A percentile compares a stretch with the other conserved stretches of the same genome.
phyloP scores from a whole-genome alignment of 2,329 filamentous ascomycete species.

The Aureobasidium sp. region DNA sequence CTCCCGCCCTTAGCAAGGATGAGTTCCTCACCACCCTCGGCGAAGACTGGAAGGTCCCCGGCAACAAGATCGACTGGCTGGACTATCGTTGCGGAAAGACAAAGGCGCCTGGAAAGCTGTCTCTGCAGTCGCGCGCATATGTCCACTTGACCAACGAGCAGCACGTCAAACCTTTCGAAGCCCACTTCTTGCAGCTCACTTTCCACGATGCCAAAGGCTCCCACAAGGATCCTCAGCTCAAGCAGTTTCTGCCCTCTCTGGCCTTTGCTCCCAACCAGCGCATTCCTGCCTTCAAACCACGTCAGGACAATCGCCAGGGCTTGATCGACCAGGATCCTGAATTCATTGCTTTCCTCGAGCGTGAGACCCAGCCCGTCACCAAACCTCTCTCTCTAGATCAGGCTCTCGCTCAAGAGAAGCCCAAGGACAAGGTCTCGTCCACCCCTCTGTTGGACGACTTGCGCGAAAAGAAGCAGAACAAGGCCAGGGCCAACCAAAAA shows the following conservation, averaged over 20 bases:
- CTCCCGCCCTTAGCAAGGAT: slow-evolving; percentile 71
- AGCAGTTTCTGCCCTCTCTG: slow-evolving; percentile 65
- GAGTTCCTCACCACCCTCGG: slow-evolving; percentile 71
- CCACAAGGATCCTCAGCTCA: slow-evolving; percentile 61
- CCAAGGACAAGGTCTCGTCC: slow-evolving; percentile 54
- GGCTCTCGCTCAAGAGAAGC: slow-evolving; percentile 42
- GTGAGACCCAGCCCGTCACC: slow-evolving; percentile 66
- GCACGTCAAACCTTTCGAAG: slow-evolving; percentile 60
- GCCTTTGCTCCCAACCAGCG: slow-evolving; percentile 82
- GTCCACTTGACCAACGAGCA: slow-evolving; percentile 70
- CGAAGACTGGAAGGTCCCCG: slow-evolving; percentile 72
- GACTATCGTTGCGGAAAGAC: slow-evolving; percentile 68
- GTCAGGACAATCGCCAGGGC: slow-evolving; percentile 77
- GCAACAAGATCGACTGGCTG: slow-evolving; percentile 79
- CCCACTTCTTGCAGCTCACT: slow-evolving; percentile 58
- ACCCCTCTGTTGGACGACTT: slow-evolving; percentile 88
- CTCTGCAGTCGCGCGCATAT: slow-evolving; percentile 72
- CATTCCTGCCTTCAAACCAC: slow-evolving; percentile 65
- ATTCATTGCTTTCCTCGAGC: slow-evolving; percentile 88
- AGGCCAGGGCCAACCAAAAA: slow-evolving; percentile 42
- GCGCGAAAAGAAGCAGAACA: slow-evolving; percentile 83
- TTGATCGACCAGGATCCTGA: slow-evolving; percentile 96
- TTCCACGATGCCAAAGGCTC: slow-evolving; percentile 82
- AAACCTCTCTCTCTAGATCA: slow-evolving; percentile 46
- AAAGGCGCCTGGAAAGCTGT: slow-evolving; percentile 83